phyloP scores from a whole-genome alignment of 2,329 filamentous ascomycete species.

The Venturia pyrina region DNA sequence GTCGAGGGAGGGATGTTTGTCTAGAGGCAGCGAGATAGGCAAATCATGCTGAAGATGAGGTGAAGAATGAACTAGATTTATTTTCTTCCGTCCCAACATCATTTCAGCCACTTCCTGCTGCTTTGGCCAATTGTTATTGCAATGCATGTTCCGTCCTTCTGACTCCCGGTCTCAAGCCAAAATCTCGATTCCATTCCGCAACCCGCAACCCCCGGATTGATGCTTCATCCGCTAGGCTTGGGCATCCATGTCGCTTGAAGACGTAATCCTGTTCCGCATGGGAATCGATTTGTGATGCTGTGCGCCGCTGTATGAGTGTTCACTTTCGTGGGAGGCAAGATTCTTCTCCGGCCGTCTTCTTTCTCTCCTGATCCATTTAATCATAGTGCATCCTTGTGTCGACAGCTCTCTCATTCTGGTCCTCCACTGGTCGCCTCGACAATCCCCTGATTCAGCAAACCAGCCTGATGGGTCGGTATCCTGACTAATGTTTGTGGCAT shows the following conservation, averaged over 20 bases:
- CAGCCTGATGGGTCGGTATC: slow-evolving; percentile 66
- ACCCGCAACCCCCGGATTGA: no score
- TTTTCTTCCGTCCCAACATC: background rate
- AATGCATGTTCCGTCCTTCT: background rate
- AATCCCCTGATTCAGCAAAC: slow-evolving; percentile 20
- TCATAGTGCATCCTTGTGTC: background rate
- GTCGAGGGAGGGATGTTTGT: background rate
- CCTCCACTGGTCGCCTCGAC: background rate
- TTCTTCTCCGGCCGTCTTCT: background rate
- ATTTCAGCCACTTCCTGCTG: background rate
- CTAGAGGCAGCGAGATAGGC: background rate
- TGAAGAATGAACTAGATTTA: background rate
- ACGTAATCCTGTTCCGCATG: background rate
- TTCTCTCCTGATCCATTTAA: background rate
- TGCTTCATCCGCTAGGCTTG: background rate
- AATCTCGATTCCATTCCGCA: background rate
- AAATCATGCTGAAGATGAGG: background rate
- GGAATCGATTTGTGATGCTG: background rate
- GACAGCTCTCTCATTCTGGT: background rate
- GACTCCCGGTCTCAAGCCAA: background rate
- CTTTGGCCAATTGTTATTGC: background rate
- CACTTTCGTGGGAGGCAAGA: background rate
- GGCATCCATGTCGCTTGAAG: background rate
- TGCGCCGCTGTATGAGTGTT: background rate
- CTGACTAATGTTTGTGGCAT: slow-evolving; percentile 75